Evolutionary conservation across 192 early-diverging fungal genomes (phyloP), one percentile per base, ranked within the genome.

Genomic region (Entomortierella chlamydospora): DNA sequence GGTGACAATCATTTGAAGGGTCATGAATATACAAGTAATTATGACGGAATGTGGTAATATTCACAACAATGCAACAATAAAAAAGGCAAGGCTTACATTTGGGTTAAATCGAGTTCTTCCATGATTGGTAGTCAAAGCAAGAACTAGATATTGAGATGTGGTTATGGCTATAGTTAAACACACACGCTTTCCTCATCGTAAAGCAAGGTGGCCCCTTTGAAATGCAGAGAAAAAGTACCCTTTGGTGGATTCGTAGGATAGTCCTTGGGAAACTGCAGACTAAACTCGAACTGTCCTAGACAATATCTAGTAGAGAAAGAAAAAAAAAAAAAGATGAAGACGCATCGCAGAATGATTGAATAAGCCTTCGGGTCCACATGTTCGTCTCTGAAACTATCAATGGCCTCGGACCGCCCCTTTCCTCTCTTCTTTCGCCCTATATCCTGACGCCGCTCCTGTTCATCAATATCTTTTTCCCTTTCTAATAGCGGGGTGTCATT

Each of bases 241-340:
- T 86, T 90, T 68, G 90, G 90, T 34, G 90, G 87, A 29, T 50
- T 69, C 9, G 73, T 74, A 0, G 90, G 90, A 51, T 91, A 91
- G 65, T 89, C 82, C 57, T 67, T 64, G 13, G 84, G 83, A 50
- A 90, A 90, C 33, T 77, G 74, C 65, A 90, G 57, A 37, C 70
- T 69, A 47, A 84, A 84, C 45, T 81, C 73, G 72, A 84, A 84
- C 2, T 72, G 79, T 8, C 83, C 83, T 28, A 81, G 59, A 49
- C 70, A 79, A 33, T 88, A 68, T 72, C 81, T 84, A 61, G 31
- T 62, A 65, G 18, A 30, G 56, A 31, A 22, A 34, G 22, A 29
- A 37, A 66, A 34, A 59, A 34, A 8, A 51, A 31, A 57, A 23
- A 53, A 50, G 22, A 26, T 23, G 49, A 20, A 56, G 17, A n/a